Base-by-base conservation (phyloP, 2,329 filamentous ascomycete species). In the Mycosphaerelloides madeirae region DNA sequence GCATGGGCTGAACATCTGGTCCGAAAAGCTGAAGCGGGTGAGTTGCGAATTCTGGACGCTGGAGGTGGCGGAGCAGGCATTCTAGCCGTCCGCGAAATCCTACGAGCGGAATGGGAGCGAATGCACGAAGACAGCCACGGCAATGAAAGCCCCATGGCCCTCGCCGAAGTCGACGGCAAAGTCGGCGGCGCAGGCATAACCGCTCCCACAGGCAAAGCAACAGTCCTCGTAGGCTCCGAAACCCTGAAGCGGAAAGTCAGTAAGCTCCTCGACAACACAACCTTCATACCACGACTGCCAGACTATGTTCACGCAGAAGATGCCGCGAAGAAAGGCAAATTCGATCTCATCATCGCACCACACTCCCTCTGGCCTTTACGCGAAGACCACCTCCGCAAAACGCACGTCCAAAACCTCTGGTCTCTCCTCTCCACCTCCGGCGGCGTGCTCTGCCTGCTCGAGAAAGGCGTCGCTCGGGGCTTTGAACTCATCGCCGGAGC, bases 401-500 rank as follows among this genome's bases (percentile, higher is more conserved):
- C 84, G 28, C 75, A 93, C 41, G 73, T 96, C 15, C 82, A 94
- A 60, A 95, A 95, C 49, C 77, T 97, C 1, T 98, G 93, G 93
- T 83, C 80, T 12, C 74, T 96, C 39, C 74, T 96, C 3, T 87
- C 85, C 41, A 85, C 85, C 1, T 77, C 90, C 14, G 91, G 91
- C 1, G 93, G 93, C 29, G 78, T 98, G 12, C 74, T 98, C 3
- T 79, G 97, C 38, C 68, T 97, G 3, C 70, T 96, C 16, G 93
- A 98, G 65, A 97, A 96, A 65, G 93, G 89, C 0, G 80, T 95
- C 11, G 87, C 89, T 11, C 81, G 87, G 33, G 93, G 93, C 0
- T 98, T 98, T 55, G 93, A 97, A 64, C 86, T 87, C 12, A 80
- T 98, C 31, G 91, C 88, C 9, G 85, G 85, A 37, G 89, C 90